phyloP scores from a whole-genome alignment of 495 filamentous ascomycete genomes.

The Daldinia decipiens region DNA sequence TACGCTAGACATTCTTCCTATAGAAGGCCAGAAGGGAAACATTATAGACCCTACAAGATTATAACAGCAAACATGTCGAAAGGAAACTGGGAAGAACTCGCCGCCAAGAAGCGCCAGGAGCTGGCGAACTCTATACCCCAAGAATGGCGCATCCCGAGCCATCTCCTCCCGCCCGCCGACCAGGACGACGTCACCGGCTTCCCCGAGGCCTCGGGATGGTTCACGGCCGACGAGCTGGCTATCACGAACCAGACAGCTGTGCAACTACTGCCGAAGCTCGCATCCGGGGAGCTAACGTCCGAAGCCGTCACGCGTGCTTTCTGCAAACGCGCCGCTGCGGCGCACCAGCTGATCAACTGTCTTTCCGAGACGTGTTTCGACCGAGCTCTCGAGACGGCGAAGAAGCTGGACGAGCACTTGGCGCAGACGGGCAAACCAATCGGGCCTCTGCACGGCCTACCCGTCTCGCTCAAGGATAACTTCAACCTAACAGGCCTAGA shows the following conservation, averaged over 20 bases:
- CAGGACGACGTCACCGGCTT: conserved; percentile 55
- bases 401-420: conserved; percentile 56
- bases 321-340: conserved; percentile 50
- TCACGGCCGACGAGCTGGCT: conserved; percentile 47
- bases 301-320: conserved; percentile 50
- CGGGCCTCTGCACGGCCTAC: conserved; percentile 85
- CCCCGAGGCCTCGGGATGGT: conserved; percentile 53
- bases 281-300: conserved; percentile 45
- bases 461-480: conserved; percentile 81
- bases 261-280: conserved; percentile 48
- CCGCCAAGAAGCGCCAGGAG: conserved; percentile 51
- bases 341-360: conserved; percentile 51
- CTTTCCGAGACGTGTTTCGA: conserved; percentile 50
- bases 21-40: neutral
- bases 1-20: neutral
- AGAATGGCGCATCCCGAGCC: conserved; percentile 54
- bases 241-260: conserved; percentile 46
- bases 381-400: conserved; percentile 41
- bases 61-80: conserved; percentile 27
- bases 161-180: conserved; percentile 50
- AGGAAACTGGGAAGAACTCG: conserved; percentile 51
- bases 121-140: conserved; percentile 51
- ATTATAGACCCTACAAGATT: neutral
- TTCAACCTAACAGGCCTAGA: conserved; percentile 69
- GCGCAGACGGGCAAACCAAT: conserved; percentile 63